phyloP scores from a whole-genome alignment of 345 rosid genomes.

The Populus pruinosa region DNA sequence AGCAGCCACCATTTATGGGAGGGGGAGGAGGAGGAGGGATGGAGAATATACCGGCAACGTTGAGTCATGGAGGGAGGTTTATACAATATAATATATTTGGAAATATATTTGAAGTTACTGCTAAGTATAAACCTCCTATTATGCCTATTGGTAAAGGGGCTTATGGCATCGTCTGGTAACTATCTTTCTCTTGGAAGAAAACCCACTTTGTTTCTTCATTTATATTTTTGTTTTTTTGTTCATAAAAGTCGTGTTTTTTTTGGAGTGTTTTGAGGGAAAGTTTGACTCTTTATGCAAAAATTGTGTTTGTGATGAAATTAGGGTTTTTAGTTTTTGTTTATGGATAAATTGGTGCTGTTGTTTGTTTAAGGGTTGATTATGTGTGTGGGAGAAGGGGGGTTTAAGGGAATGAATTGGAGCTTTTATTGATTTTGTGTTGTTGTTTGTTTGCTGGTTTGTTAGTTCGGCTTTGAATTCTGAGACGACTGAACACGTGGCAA shows the following conservation, averaged over 20 bases:
- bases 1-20: conserved; percentile 18
- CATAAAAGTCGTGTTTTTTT: not conserved
- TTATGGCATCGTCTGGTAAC: conserved; percentile 96
- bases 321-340: not conserved
- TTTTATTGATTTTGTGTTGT: not conserved
- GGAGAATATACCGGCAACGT: conserved; percentile 79
- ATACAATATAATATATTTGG: conserved; percentile 97
- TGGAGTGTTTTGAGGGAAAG: not conserved
- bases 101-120: conserved; percentile 93
- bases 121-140: conserved; percentile 95
- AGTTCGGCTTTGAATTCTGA: conserved; percentile 76
- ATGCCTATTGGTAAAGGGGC: conserved; percentile 99
- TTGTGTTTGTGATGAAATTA: not conserved
- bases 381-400: not conserved
- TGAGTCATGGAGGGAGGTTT: conserved; percentile 91
- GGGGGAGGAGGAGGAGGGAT: conserved; percentile 27
- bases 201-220: not conserved
- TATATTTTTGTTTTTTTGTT: not conserved
- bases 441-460: not conserved
- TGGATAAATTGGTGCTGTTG: not conserved
- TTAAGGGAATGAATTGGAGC: not conserved
- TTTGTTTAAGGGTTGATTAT: not conserved
- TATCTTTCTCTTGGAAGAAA: not conserved
- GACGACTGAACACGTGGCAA: conserved; percentile 71
- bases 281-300: not conserved